These are phyloP conservation scores for Xylaria sp. DNA, from an alignment of 495 filamentous ascomycete species.

Conservation along the genomic window DNA sequence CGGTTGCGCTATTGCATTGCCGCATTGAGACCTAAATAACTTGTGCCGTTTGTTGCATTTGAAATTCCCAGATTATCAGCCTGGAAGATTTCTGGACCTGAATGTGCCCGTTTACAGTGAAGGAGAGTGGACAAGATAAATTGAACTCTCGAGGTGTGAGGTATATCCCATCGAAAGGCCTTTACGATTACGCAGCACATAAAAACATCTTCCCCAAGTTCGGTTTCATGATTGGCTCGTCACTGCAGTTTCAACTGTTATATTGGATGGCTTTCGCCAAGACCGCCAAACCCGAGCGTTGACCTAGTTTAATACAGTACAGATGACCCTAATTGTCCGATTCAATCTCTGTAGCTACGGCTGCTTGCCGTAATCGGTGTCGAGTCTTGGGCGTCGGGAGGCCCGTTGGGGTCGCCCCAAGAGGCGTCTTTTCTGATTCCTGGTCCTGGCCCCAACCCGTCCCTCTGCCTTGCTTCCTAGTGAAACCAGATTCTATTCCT, in stretches of 20 bases:
- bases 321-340: constrained; percentile 11
- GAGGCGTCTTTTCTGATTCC: constrained; percentile 1
- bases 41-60: background rate
- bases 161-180: background rate
- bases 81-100: background rate
- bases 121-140: background rate
- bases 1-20: background rate
- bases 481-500: constrained; percentile 29
- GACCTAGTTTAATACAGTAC: constrained; percentile 24
- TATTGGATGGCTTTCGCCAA: background rate
- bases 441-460: constrained; percentile 7
- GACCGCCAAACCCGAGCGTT: background rate
- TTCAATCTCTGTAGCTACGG: constrained; percentile 18
- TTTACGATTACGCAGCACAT: background rate
- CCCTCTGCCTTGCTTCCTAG: constrained; percentile 28
- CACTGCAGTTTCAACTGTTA: background rate
- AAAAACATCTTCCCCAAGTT: background rate
- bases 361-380: constrained; percentile 3
- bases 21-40: background rate
- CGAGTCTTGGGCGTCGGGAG: constrained; percentile 1
- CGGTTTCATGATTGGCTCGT: background rate
- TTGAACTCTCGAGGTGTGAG: background rate
- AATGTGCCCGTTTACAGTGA: background rate
- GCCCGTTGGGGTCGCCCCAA: background rate
- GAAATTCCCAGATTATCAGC: background rate